Conservation (phyloP, 2,329 filamentous ascomycete species). For the Diaporthe ilicicola region DNA sequence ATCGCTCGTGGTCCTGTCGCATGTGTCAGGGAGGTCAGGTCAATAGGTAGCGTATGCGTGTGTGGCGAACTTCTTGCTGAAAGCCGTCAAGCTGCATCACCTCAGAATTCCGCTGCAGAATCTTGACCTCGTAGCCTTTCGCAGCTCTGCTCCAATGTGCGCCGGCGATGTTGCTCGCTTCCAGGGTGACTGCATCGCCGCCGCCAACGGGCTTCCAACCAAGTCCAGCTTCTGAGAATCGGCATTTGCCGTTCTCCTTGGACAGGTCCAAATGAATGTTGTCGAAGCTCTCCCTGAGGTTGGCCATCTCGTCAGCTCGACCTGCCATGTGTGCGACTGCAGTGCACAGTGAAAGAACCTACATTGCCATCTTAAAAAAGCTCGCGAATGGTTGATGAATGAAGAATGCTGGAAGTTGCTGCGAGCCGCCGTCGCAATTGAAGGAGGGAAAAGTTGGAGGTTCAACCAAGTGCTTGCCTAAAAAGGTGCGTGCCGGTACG, state of each 20-base stretch:
- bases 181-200: conserved; percentile 92
- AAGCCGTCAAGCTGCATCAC: conserved; percentile 96
- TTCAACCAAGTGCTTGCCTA: conserved; percentile 15
- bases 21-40: conserved; percentile 33
- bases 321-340: neutral
- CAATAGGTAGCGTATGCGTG: conserved; percentile 41
- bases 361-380: conserved; percentile 21
- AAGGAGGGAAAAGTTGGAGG: conserved; percentile 17
- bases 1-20: conserved; percentile 83
- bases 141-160: conserved; percentile 96
- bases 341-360: neutral
- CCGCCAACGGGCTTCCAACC: conserved; percentile 92
- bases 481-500: neutral
- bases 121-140: conserved; percentile 92
- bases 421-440: conserved; percentile 14
- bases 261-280: conserved; percentile 97
- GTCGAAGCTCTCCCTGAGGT: conserved; percentile 85
- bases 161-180: conserved; percentile 82
- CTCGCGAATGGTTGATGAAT: conserved; percentile 1
- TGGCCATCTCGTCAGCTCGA: conserved; percentile 12
- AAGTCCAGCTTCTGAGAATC: conserved; percentile 92
- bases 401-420: neutral
- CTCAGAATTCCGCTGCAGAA: conserved; percentile 82
- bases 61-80: conserved; percentile 72
- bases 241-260: conserved; percentile 89